Percentiles rank a stretch among this genome's conserved stretches.
Conservation (phyloP, 495 filamentous ascomycete species). For the Neurospora sp. region DNA sequence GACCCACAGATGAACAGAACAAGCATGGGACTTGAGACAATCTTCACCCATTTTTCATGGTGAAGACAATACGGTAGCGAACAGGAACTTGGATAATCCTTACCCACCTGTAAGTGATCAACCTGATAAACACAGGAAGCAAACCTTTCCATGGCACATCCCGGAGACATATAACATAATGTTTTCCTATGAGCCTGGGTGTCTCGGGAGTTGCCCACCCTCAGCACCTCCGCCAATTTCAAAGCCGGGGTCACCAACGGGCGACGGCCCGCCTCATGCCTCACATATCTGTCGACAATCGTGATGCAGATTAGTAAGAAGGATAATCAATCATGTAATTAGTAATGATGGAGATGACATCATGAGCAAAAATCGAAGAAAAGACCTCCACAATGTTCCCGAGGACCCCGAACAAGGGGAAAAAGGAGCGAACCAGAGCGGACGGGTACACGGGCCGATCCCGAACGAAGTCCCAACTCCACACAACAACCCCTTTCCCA, state of each 20-base stretch:
- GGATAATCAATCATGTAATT: background rate
- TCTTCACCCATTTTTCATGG: too few relatives aligned
- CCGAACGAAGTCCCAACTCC: background rate
- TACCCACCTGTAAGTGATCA: background rate
- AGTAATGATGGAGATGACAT: background rate
- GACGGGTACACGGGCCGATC: background rate
- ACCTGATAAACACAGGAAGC: background rate
- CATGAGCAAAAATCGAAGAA: background rate
- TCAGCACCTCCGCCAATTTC: too few relatives aligned
- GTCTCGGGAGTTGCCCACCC: too few relatives aligned
- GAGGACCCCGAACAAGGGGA: background rate
- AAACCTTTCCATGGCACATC: background rate
- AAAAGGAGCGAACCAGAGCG: background rate
- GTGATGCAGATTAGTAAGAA: background rate
- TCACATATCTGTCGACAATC: background rate
- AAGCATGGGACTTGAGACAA: background rate
- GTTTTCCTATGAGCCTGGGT: background rate
- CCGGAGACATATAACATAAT: background rate
- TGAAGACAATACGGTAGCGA: too few relatives aligned
- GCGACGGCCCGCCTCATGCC: background rate
- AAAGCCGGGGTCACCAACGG: too few relatives aligned
- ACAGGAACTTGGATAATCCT: background rate
- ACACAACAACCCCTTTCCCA: background rate
- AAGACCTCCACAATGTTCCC: background rate
- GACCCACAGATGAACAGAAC: background rate